phyloP scores from a whole-genome alignment of 345 rosid genomes.

The Eucalyptus regnans region DNA sequence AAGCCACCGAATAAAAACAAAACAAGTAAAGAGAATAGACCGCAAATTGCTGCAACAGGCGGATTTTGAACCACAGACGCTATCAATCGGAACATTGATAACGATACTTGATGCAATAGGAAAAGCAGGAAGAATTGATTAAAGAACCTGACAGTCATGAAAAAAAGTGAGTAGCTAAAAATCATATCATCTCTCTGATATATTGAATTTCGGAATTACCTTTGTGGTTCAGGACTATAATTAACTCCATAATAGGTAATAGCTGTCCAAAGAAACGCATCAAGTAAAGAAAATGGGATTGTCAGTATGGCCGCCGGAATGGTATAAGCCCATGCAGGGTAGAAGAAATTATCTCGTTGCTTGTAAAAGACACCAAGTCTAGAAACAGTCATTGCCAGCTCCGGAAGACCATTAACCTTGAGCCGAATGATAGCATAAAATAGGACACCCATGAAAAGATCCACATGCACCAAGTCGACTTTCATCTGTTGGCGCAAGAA shows the following conservation, averaged over 20 bases:
- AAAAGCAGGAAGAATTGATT: constrained; percentile 25
- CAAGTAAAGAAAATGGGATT: constrained; percentile 36
- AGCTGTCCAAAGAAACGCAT: constrained; percentile 32
- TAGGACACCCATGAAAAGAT: constrained; percentile 21
- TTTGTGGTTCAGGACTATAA: constrained; percentile 33
- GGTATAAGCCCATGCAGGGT: constrained; percentile 40
- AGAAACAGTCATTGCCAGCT: constrained; percentile 20
- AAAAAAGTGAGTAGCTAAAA: background rate
- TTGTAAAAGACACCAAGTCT: constrained; percentile 36
- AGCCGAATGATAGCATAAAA: constrained; percentile 26
- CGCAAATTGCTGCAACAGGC: constrained; percentile 6
- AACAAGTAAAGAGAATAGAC: constrained; percentile 2
- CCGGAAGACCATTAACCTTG: constrained; percentile 16
- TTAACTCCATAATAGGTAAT: constrained; percentile 45
- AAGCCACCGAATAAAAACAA: constrained; percentile 29
- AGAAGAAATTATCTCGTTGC: constrained; percentile 34
- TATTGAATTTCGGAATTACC: background rate
- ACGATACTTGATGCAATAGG: constrained; percentile 25
- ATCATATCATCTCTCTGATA: background rate
- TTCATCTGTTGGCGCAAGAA: constrained; percentile 22
- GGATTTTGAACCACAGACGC: constrained; percentile 23
- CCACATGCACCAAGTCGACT: constrained; percentile 13
- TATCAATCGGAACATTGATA: constrained; percentile 31
- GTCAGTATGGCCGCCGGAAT: constrained; percentile 28
- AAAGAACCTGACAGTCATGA: constrained; percentile 20